Evolutionary conservation across 2,329 filamentous ascomycete species (phyloP), one percentile per base, ranked within the genome.

Genomic region (Aspergillus sp.): DNA sequence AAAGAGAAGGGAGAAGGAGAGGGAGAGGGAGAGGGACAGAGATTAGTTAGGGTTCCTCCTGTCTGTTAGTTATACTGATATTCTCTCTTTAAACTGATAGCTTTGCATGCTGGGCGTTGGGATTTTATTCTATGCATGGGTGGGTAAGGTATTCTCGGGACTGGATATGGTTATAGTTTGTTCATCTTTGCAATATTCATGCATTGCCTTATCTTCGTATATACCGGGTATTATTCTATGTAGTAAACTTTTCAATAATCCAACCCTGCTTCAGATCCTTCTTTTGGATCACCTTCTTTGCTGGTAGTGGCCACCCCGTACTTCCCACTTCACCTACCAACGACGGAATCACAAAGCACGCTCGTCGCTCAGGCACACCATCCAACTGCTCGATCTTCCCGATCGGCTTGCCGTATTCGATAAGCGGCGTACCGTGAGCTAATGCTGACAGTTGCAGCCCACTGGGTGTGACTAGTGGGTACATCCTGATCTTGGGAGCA

Each of bases 391-490:
- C 80, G 13, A 90, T 84, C 79, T 95, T 93, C 65, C 95, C 95
- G 70, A 97, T 87, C 1, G 95, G 93, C 78, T 98, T 98, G 3
- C 91, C 90, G 64, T 93, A 92, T 38, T 85, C 85, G 20, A 98
- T 74, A 53, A 99, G 78, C 48, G 92, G 90, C 12, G 95, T 98
- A 0, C 90, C 90, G 70, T 91, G 89, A 5, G 92, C 90, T 54
- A 98, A 80, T 1, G 85, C 86, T 4, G 89, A 85, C 5, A 99
- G 81, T 71, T 96, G 90, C 2, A 84, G 82, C 1, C 86, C 89
- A 15, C 86, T 89, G 6, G 96, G 80, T 26, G 93, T 85, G 2
- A 92, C 93, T 18, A 99, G 81, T 3, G 93, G 85, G 70, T 93
- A 90, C 89, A 99, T 96, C 43, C 95, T 80, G 30, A 91, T 92